Evolutionary conservation across 805 yeast species (phyloP), one percentile per base, ranked within the genome.

Genomic region (Tetrapisispora nanseiensis): DNA sequence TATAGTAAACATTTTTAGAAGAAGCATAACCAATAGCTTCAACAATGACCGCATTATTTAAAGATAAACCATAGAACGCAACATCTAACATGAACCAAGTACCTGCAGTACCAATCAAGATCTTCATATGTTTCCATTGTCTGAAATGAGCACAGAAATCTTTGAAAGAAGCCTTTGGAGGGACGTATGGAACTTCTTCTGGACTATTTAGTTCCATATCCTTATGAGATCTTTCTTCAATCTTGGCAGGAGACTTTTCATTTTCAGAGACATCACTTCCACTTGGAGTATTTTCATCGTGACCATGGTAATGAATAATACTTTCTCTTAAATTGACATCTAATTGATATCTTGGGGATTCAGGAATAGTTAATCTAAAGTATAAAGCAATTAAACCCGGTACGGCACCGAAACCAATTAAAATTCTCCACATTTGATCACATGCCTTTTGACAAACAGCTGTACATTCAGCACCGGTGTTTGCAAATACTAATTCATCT

Each of bases 391-490:
- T 63, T 47, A 72, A 51, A 66, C 95, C 95, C 52, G 96, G 95
- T 53, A 86, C 82, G 69, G 85, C 79, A 62, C 96, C 95, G 50
- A 89, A 74, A 57, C 96, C 95, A 61, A 86, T 67, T 46, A 86
- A 66, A 49, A 86, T 74, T 79, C 96, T 84, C 96, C 96, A 86
- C 86, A 86, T 85, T 69, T 80, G 86, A 68, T 86, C 95, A 67
- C 82, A 75, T 42, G 95, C 95, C 60, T 70, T 76, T 47, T 68
- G 61, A 80, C 95, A 86, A 16, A 55, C 68, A 24, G 67, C 72
- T 44, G 67, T 79, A 75, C 95, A 86, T 56, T 72, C 73, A 28
- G 71, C 66, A 49, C 78, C 72, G 39, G 70, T 54, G 51, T 70
- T 65, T 33, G 83, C 86, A 42, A 51, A 60, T 41, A 68, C 67